Base-by-base conservation (phyloP, 805 yeast species). In the Candida oleophila region DNA sequence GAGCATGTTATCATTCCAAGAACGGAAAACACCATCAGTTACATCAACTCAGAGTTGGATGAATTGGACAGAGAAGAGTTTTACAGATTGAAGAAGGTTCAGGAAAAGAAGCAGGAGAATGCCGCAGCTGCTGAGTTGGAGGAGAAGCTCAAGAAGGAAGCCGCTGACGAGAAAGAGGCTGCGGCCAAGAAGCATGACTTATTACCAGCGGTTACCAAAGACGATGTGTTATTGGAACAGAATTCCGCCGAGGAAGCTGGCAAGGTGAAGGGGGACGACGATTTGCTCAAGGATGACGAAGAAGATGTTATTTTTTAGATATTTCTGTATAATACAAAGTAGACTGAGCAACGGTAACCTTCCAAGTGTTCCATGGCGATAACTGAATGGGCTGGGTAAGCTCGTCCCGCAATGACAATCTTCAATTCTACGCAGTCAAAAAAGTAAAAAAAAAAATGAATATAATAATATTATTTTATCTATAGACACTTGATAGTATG, bases 41-140 rank as follows among this genome's bases (percentile, higher is more conserved):
- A 92, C 71, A 92, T 92, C 75, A 91, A 90, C 68, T 87, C 96
- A 30, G 99, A 92, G 69, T 80, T 92, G 63, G 99, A 94, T 69
- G 99, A 92, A 72, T 79, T 94, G 66, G 98, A 94, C 66, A 87
- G 99, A 79, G 99, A 92, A 72, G 99, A 92, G 71, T 92, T 92
- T 64, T 94, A 91, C 73, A 79, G 99, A 60, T 81, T 92, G 73
- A 94, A 94, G 76, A 92, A 92, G 69, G 97, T 92, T 44, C 96
- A 90, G 68, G 96, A 88, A 62, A 89, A 89, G 83, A 90, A 90
- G 68, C 96, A 89, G 69, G 78, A 81, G 48, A 92, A 87, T 45
- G 78, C 77, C 18, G 90, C 88, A 3, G 78, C 76, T 19, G 75
- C 76, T 21, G 94, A 85, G 52, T 77, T 74, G 18, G 87, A 80